Conservation (phyloP, 1,139 yeast genomes). For the Barnettozyma hawaiiensis region DNA sequence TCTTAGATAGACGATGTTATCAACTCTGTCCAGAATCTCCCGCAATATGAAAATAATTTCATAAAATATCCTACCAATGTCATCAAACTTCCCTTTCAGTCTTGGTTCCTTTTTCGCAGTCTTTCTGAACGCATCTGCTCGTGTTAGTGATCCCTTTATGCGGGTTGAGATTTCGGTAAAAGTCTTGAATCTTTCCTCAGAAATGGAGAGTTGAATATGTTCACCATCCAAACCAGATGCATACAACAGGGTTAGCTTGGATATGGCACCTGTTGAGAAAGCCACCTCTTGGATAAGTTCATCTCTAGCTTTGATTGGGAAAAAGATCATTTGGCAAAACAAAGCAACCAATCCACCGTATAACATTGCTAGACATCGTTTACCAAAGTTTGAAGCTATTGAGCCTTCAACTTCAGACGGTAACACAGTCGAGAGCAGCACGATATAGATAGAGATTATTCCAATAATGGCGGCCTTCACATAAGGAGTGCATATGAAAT, state of each 20-base stretch:
- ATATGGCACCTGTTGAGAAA: slow-evolving; percentile 34
- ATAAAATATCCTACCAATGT: slow-evolving; percentile 34
- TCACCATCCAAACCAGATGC: slow-evolving; percentile 39
- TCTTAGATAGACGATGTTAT: slow-evolving; percentile 39
- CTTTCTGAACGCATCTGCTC: slow-evolving; percentile 38
- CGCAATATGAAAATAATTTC: slow-evolving; percentile 42
- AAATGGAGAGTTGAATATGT: slow-evolving; percentile 22
- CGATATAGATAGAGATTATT: slow-evolving; percentile 41
- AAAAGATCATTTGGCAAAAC: slow-evolving; percentile 38
- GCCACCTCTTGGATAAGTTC: slow-evolving; percentile 38
- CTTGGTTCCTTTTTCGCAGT: slow-evolving; percentile 43
- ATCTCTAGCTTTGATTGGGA: slow-evolving; percentile 44
- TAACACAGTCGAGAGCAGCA: slow-evolving; percentile 36
- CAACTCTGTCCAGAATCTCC: slow-evolving; percentile 44
- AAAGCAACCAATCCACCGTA: slow-evolving; percentile 45
- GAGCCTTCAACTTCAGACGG: slow-evolving; percentile 38
- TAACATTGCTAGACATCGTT: slow-evolving; percentile 44
- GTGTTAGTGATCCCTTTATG: slow-evolving; percentile 34
- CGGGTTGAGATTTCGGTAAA: slow-evolving; percentile 30
- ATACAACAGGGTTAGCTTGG: slow-evolving; percentile 34
- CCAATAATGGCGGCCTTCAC: slow-evolving; percentile 47
- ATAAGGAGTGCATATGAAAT: slow-evolving; percentile 39
- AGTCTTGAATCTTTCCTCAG: slow-evolving; percentile 26
- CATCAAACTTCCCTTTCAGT: slow-evolving; percentile 40
- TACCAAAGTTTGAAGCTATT: slow-evolving; percentile 40